A percentile compares a stretch with the other conserved stretches of the same genome.
Conservation (phyloP, 352 stramenopile species). For the Phytophthora multivora region DNA sequence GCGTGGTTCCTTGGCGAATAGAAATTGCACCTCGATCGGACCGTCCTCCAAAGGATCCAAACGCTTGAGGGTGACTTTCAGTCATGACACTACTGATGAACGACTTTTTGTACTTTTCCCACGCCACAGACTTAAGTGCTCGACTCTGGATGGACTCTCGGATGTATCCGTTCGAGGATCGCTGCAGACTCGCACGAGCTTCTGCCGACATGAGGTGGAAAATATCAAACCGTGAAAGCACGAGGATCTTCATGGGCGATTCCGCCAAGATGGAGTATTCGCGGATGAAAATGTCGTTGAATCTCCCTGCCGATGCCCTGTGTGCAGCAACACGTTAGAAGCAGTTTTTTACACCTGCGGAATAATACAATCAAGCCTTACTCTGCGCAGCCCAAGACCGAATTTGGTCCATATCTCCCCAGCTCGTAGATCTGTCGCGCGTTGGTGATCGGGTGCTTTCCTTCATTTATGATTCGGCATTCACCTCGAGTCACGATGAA, state of each 20-base stretch:
- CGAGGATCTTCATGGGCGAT: conserved; percentile 76
- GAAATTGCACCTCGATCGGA: background rate
- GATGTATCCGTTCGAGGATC: conserved; percentile 57
- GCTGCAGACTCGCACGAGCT: conserved; percentile 70
- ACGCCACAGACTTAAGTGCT: conserved; percentile 76
- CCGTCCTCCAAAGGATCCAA: conserved; percentile 7
- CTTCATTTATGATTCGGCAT: conserved; percentile 75
- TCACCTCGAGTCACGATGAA: conserved; percentile 80
- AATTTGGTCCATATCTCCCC: conserved; percentile 74
- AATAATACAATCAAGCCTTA: conserved; percentile 32
- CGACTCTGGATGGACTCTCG: conserved; percentile 73
- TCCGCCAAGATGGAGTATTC: conserved; percentile 80
- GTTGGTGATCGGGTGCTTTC: conserved; percentile 76
- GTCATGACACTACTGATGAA: conserved; percentile 58
- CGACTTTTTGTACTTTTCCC: conserved; percentile 76
- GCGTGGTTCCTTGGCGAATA: background rate
- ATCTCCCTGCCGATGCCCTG: conserved; percentile 78
- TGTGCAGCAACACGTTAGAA: background rate
- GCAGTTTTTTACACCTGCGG: too few species aligned
- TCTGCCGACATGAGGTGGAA: conserved; percentile 82
- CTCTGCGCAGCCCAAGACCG: conserved; percentile 81
- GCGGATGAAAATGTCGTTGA: conserved; percentile 81
- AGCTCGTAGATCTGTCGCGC: conserved; percentile 65
- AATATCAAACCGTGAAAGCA: conserved; percentile 86
- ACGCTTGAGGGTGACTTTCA: conserved; percentile 18